Evolutionary conservation across 306 rosid species (phyloP), one percentile per base, ranked within the genome.

Genomic region (Prunus davidiana): DNA sequence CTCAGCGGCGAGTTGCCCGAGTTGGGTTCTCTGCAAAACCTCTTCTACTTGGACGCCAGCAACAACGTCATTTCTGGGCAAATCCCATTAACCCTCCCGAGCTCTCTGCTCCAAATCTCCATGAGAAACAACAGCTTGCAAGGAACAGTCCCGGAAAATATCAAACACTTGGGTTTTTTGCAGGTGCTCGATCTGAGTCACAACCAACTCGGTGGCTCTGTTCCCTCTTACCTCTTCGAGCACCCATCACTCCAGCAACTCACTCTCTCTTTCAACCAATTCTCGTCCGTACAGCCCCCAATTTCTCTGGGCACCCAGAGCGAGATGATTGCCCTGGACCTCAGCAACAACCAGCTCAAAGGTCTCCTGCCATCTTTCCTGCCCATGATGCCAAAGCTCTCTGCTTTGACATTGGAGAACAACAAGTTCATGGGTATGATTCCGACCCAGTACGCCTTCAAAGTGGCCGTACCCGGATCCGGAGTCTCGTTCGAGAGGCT

Each of bases 371-470:
- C 96, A 2, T 50, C 79, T 24, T 95, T 90, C 73, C 20, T 92
- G 76, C 88, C 86, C 7, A 0, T 72, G 15, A 84, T 92, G 93
- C 97, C 96, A 3, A 88, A 67, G 89, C 89, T 95, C 22, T 86
- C 97, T 2, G 91, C 98, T 45, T 45, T 92, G 41, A 87, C 98
- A 0, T 52, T 89, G 30, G 96, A 90, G 84, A 89, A 92, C 79
- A 94, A 94, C 75, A 67, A 50, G 82, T 81, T 92, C 47, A 86
- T 77, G 1, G 98, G 97, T 8, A 73, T 88, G 86, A 86, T 95
- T 38, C 98, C 98, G 50, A 78, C 64, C n/a, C 87, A 77, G 76
- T 92, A 89, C 64, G 98, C 97, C 12, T 13, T 92, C 64, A 92
- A 90, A 63, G 81, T 82, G n/a, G 93, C 73, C 14, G 30, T 75